A percentile compares a stretch with the other conserved stretches of the same genome.
These are phyloP conservation scores for Nakazawaea laoshanensis DNA, from an alignment of 805 yeast genomes.

Conservation along the genomic window DNA sequence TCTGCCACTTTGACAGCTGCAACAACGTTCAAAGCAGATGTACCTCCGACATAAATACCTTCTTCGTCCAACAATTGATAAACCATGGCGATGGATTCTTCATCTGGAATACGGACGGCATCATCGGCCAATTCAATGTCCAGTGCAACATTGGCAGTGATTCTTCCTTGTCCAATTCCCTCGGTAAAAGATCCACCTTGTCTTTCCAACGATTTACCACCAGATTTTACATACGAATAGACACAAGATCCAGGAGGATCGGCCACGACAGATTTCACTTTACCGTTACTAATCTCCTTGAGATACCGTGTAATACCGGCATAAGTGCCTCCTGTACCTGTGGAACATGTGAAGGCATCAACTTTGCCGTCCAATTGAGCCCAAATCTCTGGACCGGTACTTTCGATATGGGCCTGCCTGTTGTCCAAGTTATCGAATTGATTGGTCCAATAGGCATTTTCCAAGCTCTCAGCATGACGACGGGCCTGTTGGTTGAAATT, in stretches of 20 bases:
- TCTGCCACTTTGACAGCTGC: constrained; percentile 79
- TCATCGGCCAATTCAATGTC: constrained; percentile 73
- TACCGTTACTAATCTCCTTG: constrained; percentile 57
- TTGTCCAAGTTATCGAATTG: constrained; percentile 88
- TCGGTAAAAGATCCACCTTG: constrained; percentile 87
- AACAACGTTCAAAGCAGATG: constrained; percentile 83
- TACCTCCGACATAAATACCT: constrained; percentile 86
- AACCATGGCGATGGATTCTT: constrained; percentile 74
- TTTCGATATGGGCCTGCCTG: constrained; percentile 79
- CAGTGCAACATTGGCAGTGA: constrained; percentile 71
- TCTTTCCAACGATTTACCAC: constrained; percentile 60
- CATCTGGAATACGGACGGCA: constrained; percentile 73
- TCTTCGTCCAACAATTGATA: constrained; percentile 81
- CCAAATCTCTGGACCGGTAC: constrained; percentile 94
- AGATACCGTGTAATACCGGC: constrained; percentile 80
- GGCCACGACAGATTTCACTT: constrained; percentile 61
- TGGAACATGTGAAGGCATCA: constrained; percentile 81
- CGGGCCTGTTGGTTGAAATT: constrained; percentile 85
- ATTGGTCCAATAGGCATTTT: constrained; percentile 87
- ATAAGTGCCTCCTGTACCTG: constrained; percentile 91
- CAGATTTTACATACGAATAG: constrained; percentile 66
- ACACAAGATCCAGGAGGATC: constrained; percentile 93
- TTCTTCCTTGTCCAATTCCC: constrained; percentile 94
- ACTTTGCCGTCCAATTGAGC: constrained; percentile 70
- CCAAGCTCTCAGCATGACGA: constrained; percentile 68